A percentile compares a stretch with the other conserved stretches of the same genome.
phyloP scores from a whole-genome alignment of 495 filamentous ascomycete species.

The Trichoderma gamsii region DNA sequence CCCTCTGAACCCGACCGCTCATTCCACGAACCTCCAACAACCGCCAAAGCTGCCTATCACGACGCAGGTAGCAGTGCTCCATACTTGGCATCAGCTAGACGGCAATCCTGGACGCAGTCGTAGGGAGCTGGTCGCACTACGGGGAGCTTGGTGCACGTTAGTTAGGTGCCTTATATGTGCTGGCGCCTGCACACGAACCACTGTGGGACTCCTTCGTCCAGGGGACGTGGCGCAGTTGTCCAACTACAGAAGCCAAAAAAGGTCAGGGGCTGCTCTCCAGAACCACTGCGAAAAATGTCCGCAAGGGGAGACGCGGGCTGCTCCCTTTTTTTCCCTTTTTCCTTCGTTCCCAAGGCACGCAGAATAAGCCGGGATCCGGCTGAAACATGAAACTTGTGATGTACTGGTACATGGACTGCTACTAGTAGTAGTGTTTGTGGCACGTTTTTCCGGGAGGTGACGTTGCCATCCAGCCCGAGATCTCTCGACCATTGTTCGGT shows the following conservation, averaged over 20 bases:
- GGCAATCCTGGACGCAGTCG: background rate
- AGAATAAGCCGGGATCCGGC: background rate
- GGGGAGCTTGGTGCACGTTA: background rate
- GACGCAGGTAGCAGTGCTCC: background rate
- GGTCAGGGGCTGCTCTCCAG: background rate
- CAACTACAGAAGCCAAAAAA: background rate
- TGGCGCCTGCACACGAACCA: background rate
- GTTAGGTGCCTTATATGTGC: background rate
- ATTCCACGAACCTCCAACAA: background rate
- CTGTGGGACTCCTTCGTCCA: constrained; percentile 8
- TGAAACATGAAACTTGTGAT: background rate
- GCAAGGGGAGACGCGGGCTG: background rate
- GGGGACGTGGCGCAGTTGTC: constrained; percentile 11
- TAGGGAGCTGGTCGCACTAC: constrained; percentile 5
- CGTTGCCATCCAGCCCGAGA: background rate
- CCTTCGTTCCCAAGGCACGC: background rate
- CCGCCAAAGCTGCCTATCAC: background rate
- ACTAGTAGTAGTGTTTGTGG: no score
- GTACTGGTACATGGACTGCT: background rate
- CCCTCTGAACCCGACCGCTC: background rate
- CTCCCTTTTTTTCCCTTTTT: background rate
- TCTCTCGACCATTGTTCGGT: no score
- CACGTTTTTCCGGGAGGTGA: background rate
- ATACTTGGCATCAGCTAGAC: background rate
- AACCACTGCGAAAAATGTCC: background rate